Evolutionary conservation across 805 yeast genomes (phyloP).

Genomic region (Kodamaea kaohsiungensis): DNA sequence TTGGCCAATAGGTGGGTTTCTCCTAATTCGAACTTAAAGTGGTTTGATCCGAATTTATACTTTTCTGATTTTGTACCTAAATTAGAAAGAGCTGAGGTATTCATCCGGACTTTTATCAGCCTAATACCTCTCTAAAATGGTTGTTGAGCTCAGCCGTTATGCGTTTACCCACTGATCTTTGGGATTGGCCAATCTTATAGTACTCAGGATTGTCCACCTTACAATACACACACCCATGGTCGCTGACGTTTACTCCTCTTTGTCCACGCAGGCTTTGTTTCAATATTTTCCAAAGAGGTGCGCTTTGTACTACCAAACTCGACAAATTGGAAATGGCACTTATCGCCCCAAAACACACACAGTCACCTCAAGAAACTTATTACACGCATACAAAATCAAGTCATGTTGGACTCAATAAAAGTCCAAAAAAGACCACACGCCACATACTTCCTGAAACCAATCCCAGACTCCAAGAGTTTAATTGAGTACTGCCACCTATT

Average conservation of each 20-base stretch:
- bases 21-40: background rate
- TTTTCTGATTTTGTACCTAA: background rate
- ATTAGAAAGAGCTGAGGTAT: too few relatives aligned
- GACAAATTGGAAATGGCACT: background rate
- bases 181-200: background rate
- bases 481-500: too few relatives aligned
- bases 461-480: too few relatives aligned
- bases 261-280: background rate
- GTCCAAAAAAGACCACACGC: too few relatives aligned
- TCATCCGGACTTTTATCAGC: background rate
- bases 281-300: background rate
- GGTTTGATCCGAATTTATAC: background rate
- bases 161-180: background rate
- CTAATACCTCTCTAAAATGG: background rate
- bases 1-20: too few relatives aligned
- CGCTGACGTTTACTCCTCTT: background rate
- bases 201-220: background rate
- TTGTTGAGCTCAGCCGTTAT: background rate
- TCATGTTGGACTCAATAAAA: too few relatives aligned
- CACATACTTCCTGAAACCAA: too few relatives aligned
- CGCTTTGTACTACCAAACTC: background rate
- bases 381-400: background rate
- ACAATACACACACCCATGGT: background rate
- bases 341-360: conserved; percentile 4
- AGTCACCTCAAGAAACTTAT: conserved; percentile 1